Base-by-base conservation (phyloP, 2,329 filamentous ascomycete genomes). In the Phaeosphaeriaceae sp. region DNA sequence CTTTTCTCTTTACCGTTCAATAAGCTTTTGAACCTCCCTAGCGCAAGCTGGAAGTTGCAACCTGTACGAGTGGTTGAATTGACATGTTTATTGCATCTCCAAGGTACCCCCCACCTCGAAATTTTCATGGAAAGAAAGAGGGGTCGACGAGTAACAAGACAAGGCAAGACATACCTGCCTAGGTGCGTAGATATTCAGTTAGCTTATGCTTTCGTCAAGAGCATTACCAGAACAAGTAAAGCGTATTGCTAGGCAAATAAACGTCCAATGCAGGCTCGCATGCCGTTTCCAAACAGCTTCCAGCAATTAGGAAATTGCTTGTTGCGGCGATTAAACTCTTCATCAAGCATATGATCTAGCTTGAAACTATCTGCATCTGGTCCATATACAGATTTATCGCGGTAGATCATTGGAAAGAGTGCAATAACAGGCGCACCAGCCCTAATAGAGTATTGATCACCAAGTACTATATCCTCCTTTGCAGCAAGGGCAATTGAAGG, bases 231-330 rank as follows among this genome's bases (percentile, higher is more conserved):
- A 13, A 71, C 70, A 23, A 83, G 67, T 3, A 83, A 56, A 2
- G 76, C 74, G 50, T 83, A 81, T 57, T 83, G 81, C 78, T 78
- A 81, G 0, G 81, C 80, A 47, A 84, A 83, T 0, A 79, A 72
- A 1, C 81, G 71, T 3, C 81, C 81, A 28, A 83, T 83, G 47
- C 81, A 84, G 13, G 67, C 79, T 20, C 81, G 71, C 60, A 78
- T 72, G 1, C 81, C 81, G 26, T 77, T 83, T 1, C 81, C 81
- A 51, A 83, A 83, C 0, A 81, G 81, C 58, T 83, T 83, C 80
- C 61, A 79, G 58, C 65, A 67, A 34, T 76, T 72, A 6, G 73
- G 71, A 17, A 67, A 74, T 21, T 75, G 60, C n/a, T 67, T 68
- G 37, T 71, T 68, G 16, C 73, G 66, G 4, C 63, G 63, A 12